Percentiles rank a stretch among this genome's conserved stretches.
Evolutionary conservation across 2,329 filamentous ascomycete species (phyloP).

Genomic region (Aspergillus japonicus): DNA sequence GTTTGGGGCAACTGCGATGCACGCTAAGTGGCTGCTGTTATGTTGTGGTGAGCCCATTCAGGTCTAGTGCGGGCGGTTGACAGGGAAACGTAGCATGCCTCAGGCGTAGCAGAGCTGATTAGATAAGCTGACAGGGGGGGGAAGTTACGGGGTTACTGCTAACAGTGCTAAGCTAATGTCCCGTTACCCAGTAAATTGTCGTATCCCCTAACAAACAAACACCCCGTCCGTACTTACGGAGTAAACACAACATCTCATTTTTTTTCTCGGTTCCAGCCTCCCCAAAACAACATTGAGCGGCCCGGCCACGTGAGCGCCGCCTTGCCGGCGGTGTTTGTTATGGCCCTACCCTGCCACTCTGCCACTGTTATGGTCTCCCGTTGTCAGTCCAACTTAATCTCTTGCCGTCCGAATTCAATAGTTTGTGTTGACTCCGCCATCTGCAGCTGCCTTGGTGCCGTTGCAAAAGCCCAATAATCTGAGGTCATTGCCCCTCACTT

Average conservation of each 20-base stretch:
- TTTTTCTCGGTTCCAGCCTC: too few species aligned
- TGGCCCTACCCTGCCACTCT: neutral
- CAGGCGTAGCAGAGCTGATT: conserved; percentile 13
- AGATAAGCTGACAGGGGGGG: neutral
- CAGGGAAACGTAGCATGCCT: conserved; percentile 39
- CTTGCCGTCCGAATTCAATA: neutral
- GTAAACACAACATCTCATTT: neutral
- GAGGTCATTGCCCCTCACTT: neutral
- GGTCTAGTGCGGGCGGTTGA: conserved; percentile 39
- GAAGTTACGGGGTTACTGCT: too few species aligned
- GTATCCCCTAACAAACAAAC: conserved; percentile 10
- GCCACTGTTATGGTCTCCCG: neutral
- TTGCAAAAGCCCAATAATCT: neutral
- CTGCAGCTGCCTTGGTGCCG: neutral
- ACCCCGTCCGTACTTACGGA: neutral
- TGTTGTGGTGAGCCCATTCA: conserved; percentile 36
- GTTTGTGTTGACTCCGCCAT: neutral
- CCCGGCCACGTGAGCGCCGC: neutral
- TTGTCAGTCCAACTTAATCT: conserved; percentile 5
- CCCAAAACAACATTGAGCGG: neutral
- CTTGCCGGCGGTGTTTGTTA: conserved; percentile 2
- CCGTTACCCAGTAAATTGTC: conserved; percentile 1
- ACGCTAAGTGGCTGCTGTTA: conserved; percentile 37
- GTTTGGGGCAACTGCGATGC: conserved; percentile 37
- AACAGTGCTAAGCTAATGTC: too few species aligned